Evolutionary conservation across 2,329 filamentous ascomycete genomes (phyloP), one percentile per base, ranked within the genome.

Genomic region (Xylaria sp.): DNA sequence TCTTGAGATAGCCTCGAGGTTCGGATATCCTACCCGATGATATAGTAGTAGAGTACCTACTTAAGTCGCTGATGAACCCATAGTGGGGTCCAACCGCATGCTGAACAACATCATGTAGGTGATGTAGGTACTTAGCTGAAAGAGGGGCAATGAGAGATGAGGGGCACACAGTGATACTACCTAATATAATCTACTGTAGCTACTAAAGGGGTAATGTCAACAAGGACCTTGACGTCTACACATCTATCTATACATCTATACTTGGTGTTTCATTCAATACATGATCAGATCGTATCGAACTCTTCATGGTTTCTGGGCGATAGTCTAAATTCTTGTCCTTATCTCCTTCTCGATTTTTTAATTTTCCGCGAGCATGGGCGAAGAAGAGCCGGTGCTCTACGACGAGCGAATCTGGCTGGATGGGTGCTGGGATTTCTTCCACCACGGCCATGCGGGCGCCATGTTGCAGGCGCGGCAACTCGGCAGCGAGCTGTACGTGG

Each of bases 351-450:
- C 36, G 36, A n/a, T 44, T 63, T 54, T 54, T 51, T 33, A 7
- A 20, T 57, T 49, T 49, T 40, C 23, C 46, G 44, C 31, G 49
- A 63, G 9, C 42, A 71, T 71, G 70, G 26, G 46, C 42, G 51
- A 64, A 48, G 68, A 67, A 62, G 63, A 72, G 63, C 83, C 85
- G 42, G 84, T 87, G 79, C 81, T 89, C 9, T 81, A 87, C 40
- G 87, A 89, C 33, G 89, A 92, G 75, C 90, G 95, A 73, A 93
- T 99, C 77, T 99, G 97, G 97, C 92, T 99, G 31, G 96, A 99
- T 80, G 96, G 96, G 71, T 99, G 96, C 86, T 99, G 97, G 83
- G 96, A 99, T 84, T 99, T 99, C 82, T 97, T 94, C 83, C 96
- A 99, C 80, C 96, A 98, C 80, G 96, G 96, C 76, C 96, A 99